phyloP scores from a whole-genome alignment of 805 yeast species.

The Spathaspora arborariae region DNA sequence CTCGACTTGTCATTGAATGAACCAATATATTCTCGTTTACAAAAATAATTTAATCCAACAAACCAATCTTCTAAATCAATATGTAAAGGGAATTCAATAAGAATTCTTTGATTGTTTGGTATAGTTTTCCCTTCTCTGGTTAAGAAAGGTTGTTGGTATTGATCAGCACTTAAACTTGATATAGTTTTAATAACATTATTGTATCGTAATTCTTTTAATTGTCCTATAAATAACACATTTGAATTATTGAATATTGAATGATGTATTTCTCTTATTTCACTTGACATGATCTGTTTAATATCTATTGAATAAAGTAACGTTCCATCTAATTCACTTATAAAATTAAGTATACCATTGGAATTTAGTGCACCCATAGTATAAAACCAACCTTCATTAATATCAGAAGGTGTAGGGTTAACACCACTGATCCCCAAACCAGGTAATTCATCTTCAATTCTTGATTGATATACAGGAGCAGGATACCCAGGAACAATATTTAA shows the following conservation, averaged over 20 bases:
- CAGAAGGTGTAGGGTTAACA: neutral
- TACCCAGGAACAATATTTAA: constrained; percentile 31
- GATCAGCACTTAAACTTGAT: constrained; percentile 17
- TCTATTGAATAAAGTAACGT: constrained; percentile 56
- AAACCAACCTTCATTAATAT: constrained; percentile 60
- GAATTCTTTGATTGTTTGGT: constrained; percentile 37
- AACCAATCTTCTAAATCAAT: constrained; percentile 77
- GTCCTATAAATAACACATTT: constrained; percentile 57
- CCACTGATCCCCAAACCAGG: neutral
- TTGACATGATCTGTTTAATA: constrained; percentile 45
- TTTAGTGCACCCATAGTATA: constrained; percentile 66
- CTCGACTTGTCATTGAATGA: constrained; percentile 11
- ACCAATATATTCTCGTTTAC: constrained; percentile 54
- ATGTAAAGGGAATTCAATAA: constrained; percentile 61
- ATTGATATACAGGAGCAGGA: constrained; percentile 33
- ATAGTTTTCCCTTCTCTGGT: constrained; percentile 30
- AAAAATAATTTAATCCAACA: constrained; percentile 61
- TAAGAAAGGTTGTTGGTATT: constrained; percentile 23
- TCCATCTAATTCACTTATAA: constrained; percentile 64
- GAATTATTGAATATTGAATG: constrained; percentile 59
- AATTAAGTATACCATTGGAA: constrained; percentile 58
- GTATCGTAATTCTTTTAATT: constrained; percentile 49
- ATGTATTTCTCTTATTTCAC: constrained; percentile 64
- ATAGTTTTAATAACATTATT: constrained; percentile 33
- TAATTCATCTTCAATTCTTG: constrained; percentile 5